Percentiles rank a stretch among this genome's conserved stretches.
Conservation (phyloP, 2,329 filamentous ascomycete species). For the Talaromyces piceae region DNA sequence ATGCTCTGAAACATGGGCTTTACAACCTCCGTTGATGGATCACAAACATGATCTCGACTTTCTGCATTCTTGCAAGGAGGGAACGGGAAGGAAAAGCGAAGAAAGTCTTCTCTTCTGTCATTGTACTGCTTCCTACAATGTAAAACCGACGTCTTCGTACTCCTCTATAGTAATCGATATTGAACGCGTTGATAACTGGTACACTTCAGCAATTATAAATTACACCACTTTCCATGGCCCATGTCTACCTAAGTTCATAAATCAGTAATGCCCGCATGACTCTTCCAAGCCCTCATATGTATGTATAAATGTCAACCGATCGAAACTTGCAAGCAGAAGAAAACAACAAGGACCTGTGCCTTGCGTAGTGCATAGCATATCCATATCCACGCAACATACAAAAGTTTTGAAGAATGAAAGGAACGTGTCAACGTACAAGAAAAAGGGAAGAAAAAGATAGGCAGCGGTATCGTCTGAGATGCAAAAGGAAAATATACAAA, state of each 20-base stretch:
- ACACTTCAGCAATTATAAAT: neutral
- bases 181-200: neutral
- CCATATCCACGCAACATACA: neutral
- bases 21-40: no score
- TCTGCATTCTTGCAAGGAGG: no score
- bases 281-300: neutral
- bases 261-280: neutral
- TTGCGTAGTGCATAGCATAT: neutral
- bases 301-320: neutral
- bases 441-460: neutral
- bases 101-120: no score
- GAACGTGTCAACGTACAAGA: neutral
- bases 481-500: neutral
- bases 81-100: no score
- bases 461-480: neutral
- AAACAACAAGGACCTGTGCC: neutral
- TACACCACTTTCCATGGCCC: neutral
- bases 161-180: no score
- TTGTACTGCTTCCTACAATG: no score
- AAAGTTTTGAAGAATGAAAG: neutral
- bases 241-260: neutral
- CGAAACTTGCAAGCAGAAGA: neutral
- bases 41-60: no score
- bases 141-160: no score
- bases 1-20: no score